phyloP scores from a whole-genome alignment of 345 rosid genomes.

The Zanthoxylum bungeanum region DNA sequence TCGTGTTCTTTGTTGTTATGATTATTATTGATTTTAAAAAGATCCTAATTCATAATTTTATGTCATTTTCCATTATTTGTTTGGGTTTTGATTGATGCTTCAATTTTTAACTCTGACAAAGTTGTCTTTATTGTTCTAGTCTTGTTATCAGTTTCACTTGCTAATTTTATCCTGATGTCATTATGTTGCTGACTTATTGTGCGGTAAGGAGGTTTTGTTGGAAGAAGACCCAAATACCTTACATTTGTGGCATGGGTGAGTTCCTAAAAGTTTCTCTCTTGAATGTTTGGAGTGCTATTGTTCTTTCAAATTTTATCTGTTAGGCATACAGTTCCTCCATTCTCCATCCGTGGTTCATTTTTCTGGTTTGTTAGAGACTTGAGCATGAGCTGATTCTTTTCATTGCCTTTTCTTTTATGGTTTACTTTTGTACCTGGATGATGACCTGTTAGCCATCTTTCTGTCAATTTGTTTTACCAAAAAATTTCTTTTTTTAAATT shows the following conservation, averaged over 20 bases:
- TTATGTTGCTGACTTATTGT: slow-evolving; percentile 1
- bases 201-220: slow-evolving; percentile 28
- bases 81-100: neutral
- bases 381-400: neutral
- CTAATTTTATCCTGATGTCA: neutral
- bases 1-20: neutral
- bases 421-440: neutral
- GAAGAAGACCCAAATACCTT: slow-evolving; percentile 33
- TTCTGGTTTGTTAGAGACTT: neutral
- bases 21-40: neutral
- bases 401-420: neutral
- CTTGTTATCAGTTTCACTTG: neutral
- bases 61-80: neutral
- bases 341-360: neutral
- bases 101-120: neutral
- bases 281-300: neutral
- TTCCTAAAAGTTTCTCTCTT: slow-evolving; percentile 14
- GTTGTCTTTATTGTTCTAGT: slow-evolving; percentile 11
- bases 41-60: neutral
- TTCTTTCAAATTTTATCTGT: neutral
- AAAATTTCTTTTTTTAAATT: neutral
- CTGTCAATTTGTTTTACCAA: neutral
- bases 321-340: too few relatives aligned
- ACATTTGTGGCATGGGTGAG: slow-evolving; percentile 42
- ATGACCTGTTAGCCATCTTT: neutral